Percentiles rank a stretch among this genome's conserved stretches.
These are phyloP conservation scores for Arachnopeziza araneosa DNA, from an alignment of 2,329 filamentous ascomycete genomes.

Conservation along the genomic window DNA sequence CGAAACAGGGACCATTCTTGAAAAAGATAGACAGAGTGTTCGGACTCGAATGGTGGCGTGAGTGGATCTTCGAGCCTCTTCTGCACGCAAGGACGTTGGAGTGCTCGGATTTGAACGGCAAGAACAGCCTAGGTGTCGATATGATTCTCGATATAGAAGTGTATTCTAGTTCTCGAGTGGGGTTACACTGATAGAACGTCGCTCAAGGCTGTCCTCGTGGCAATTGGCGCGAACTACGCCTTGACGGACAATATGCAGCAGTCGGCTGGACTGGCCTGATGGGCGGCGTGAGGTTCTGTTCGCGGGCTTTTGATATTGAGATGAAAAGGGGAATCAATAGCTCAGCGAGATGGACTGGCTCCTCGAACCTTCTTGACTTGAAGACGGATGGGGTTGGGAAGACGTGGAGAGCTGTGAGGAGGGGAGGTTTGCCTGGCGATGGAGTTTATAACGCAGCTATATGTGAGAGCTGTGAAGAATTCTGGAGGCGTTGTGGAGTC, in stretches of 20 bases:
- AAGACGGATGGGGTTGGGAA: not conserved
- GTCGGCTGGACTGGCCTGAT: not conserved
- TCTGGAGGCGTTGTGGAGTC: conserved; percentile 19
- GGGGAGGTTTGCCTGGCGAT: conserved; percentile 4
- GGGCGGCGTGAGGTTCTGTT: not conserved
- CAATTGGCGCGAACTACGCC: not conserved
- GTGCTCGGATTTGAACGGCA: conserved; percentile 17
- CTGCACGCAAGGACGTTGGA: not conserved
- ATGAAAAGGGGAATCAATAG: not conserved
- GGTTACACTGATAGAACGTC: not conserved
- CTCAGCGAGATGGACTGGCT: not conserved
- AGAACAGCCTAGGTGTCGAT: conserved; percentile 2
- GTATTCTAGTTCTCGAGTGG: not conserved
- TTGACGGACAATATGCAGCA: not conserved
- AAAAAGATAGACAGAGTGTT: conserved; percentile 6
- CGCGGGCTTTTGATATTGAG: not conserved
- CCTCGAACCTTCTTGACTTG: not conserved
- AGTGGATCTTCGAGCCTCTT: conserved; percentile 16
- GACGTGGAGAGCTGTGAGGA: not conserved
- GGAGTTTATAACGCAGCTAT: conserved; percentile 15
- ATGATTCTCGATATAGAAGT: not conserved
- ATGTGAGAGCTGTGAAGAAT: conserved; percentile 8
- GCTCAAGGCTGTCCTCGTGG: not conserved
- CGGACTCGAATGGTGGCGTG: conserved; percentile 11
- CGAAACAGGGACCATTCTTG: conserved; percentile 30